phyloP scores from a whole-genome alignment of 1,139 yeast species.

The Saccharomyces hybrid region DNA sequence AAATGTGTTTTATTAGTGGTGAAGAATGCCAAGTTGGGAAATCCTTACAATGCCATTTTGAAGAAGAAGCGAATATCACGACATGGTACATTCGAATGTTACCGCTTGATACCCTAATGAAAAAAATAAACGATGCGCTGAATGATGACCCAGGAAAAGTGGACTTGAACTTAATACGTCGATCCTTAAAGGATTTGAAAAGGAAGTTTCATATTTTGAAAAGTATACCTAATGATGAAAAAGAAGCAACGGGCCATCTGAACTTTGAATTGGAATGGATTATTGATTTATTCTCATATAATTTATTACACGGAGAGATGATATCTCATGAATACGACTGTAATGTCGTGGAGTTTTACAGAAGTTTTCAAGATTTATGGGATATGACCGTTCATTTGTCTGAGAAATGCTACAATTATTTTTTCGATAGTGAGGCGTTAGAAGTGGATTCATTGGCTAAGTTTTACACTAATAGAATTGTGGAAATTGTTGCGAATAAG shows the following conservation, averaged over 20 bases:
- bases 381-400: constrained; percentile 17
- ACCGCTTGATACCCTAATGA: constrained; percentile 16
- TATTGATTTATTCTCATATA: constrained; percentile 16
- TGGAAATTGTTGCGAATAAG: constrained; percentile 23
- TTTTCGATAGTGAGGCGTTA: constrained; percentile 10
- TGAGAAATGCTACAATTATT: constrained; percentile 16
- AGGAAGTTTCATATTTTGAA: constrained; percentile 7
- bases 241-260: constrained; percentile 7
- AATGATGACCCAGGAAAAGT: constrained; percentile 21
- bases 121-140: constrained; percentile 15
- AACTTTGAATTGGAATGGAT: constrained; percentile 21
- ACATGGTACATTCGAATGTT: constrained; percentile 18
- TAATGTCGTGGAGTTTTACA: constrained; percentile 12
- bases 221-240: not conserved
- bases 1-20: constrained; percentile 24
- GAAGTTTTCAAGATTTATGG: constrained; percentile 18
- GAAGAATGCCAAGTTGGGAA: constrained; percentile 24
- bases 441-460: constrained; percentile 14
- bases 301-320: constrained; percentile 20
- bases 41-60: constrained; percentile 10
- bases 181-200: constrained; percentile 9
- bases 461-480: constrained; percentile 25
- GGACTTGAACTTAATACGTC: constrained; percentile 10
- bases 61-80: not conserved
- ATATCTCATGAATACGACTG: constrained; percentile 17